phyloP scores from a whole-genome alignment of 129 eudicot genomes.

The Pseudognaphalium luteoalbum region DNA sequence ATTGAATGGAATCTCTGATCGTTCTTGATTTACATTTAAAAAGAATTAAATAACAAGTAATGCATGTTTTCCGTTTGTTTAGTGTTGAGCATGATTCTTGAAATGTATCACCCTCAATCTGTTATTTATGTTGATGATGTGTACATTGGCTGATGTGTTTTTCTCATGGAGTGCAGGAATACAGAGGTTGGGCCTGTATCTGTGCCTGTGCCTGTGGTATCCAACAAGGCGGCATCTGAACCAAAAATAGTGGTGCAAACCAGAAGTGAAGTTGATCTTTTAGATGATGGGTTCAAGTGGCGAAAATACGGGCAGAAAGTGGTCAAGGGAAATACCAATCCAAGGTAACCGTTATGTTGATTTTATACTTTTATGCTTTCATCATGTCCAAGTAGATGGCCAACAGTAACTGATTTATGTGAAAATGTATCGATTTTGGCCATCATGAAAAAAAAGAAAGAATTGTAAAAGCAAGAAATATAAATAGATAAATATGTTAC shows the following conservation, averaged over 20 bases:
- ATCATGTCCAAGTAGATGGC: neutral
- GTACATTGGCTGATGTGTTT: constrained; percentile 24
- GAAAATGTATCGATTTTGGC: neutral
- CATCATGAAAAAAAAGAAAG: too few species aligned
- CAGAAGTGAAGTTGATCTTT: constrained; percentile 92
- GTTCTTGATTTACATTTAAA: neutral
- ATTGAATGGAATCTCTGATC: neutral
- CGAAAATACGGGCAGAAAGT: constrained; percentile 97
- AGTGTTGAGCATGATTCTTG: neutral
- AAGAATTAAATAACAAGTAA: neutral
- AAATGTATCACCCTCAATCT: neutral
- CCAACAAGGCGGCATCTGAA: constrained; percentile 66
- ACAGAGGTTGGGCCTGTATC: constrained; percentile 39
- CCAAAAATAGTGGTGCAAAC: constrained; percentile 89
- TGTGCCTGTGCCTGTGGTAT: constrained; percentile 35
- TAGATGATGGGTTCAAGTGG: constrained; percentile 98
- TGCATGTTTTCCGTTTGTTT: neutral
- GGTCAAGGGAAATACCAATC: constrained; percentile 93
- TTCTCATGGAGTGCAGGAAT: constrained; percentile 46
- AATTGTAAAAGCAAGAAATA: neutral
- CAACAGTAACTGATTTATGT: neutral
- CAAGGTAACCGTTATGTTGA: constrained; percentile 53
- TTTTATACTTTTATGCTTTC: neutral
- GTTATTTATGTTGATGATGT: neutral
- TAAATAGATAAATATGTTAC: too few species aligned